Evolutionary conservation across 1,284 basidiomycete species (phyloP).

Genomic region (Ceratobasidium sp.): DNA sequence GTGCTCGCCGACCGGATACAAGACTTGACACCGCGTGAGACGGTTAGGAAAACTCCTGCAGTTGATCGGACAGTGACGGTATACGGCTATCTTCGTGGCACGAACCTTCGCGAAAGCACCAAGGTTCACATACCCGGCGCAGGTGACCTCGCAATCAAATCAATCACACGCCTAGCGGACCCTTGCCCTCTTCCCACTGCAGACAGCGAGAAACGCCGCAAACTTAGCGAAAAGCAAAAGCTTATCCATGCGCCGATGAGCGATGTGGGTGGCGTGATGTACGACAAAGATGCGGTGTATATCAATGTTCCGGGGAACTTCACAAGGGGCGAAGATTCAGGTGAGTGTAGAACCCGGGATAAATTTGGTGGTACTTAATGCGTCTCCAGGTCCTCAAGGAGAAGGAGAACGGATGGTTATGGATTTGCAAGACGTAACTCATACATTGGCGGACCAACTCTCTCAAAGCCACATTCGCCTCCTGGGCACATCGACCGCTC

Average conservation of each 20-base stretch:
- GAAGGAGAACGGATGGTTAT: conserved; percentile 99
- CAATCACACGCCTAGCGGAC: conserved; percentile 80
- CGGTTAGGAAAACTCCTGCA: conserved; percentile 82
- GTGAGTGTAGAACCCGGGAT: conserved; percentile 49
- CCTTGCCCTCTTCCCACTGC: conserved; percentile 94
- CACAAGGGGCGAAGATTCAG: conserved; percentile 67
- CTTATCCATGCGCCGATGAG: conserved; percentile 98
- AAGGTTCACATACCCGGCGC: conserved; percentile 96
- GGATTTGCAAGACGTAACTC: conserved; percentile 86
- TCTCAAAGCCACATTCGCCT: conserved; percentile 84
- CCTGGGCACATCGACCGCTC: conserved; percentile 77
- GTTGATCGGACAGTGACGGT: conserved; percentile 90
- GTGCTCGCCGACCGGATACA: conserved; percentile 95
- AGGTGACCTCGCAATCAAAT: conserved; percentile 82
- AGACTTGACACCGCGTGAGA: conserved; percentile 90
- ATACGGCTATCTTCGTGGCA: conserved; percentile 94
- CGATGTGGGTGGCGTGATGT: conserved; percentile 95
- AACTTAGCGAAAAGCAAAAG: conserved; percentile 95
- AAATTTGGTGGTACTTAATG: neutral
- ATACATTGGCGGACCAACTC: conserved; percentile 86
- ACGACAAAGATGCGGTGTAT: conserved; percentile 98
- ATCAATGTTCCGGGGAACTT: conserved; percentile 97
- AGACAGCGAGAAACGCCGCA: conserved; percentile 90
- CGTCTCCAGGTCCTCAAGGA: conserved; percentile 66
- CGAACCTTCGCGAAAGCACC: conserved; percentile 80